Evolutionary conservation across 164 flowering plant species (phyloP).

Genomic region (Aristolochia californica): DNA sequence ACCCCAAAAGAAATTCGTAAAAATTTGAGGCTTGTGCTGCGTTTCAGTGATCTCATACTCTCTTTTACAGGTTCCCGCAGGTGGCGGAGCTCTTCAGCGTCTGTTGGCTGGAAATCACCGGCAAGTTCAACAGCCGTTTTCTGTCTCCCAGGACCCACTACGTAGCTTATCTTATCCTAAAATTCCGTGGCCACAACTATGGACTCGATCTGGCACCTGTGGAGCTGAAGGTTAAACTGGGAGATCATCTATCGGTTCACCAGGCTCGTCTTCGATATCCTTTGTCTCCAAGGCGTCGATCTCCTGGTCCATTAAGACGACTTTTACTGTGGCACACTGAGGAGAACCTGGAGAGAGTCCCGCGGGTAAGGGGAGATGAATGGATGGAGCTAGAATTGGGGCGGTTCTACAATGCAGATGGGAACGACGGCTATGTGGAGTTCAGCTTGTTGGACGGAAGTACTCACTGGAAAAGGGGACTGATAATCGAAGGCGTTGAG

Average conservation of each 20-base stretch:
- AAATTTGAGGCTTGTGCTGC: neutral
- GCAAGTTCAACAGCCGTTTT: slow-evolving; percentile 14
- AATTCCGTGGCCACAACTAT: neutral
- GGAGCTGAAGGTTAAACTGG: neutral
- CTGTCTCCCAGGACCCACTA: slow-evolving; percentile 23
- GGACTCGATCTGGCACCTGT: slow-evolving; percentile 14
- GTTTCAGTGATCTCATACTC: neutral
- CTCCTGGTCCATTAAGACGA: neutral
- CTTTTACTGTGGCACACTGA: neutral
- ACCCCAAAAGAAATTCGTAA: no score
- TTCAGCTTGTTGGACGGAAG: slow-evolving; percentile 19
- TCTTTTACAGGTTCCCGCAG: slow-evolving; percentile 23
- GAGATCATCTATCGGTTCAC: neutral
- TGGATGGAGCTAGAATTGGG: slow-evolving; percentile 58
- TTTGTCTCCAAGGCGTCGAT: neutral
- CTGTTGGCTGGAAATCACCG: slow-evolving; percentile 30
- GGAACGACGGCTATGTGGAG: slow-evolving; percentile 31
- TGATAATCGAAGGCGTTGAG: slow-evolving; percentile 56
- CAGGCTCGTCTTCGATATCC: neutral
- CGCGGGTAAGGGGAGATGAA: slow-evolving; percentile 29
- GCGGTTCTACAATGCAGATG: slow-evolving; percentile 23
- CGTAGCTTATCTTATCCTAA: slow-evolving; percentile 21
- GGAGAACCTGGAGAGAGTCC: slow-evolving; percentile 1
- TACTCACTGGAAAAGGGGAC: slow-evolving; percentile 37
- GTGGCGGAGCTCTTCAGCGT: slow-evolving; percentile 26